phyloP scores from a whole-genome alignment of 345 rosid species.

The Linum usitatissimum region DNA sequence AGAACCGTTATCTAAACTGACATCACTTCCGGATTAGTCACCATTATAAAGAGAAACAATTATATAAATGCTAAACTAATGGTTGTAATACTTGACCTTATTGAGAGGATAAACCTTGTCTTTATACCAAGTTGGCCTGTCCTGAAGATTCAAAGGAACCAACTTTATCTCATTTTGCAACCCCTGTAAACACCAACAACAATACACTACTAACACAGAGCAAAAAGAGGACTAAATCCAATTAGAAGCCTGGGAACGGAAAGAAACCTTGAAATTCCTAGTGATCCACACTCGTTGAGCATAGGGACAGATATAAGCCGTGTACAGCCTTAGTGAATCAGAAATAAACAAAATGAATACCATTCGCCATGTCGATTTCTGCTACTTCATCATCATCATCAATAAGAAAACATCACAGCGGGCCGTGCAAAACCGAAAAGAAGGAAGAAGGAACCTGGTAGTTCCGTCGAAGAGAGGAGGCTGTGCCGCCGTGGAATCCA shows the following conservation, averaged over 20 bases:
- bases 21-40: too few species aligned
- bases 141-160: conserved; percentile 61
- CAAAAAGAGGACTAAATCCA: background rate
- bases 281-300: conserved; percentile 96
- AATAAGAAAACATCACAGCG: background rate
- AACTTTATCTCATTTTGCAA: conserved; percentile 67
- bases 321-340: conserved; percentile 44
- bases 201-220: background rate
- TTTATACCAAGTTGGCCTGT: conserved; percentile 82
- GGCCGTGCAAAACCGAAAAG: background rate
- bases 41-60: background rate
- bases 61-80: background rate
- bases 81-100: conserved; percentile 35
- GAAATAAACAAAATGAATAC: background rate
- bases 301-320: conserved; percentile 49
- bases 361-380: background rate
- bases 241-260: background rate
- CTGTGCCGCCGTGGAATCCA: conserved; percentile 47
- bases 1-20: background rate
- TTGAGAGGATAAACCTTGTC: conserved; percentile 71
- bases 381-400: background rate
- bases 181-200: conserved; percentile 38
- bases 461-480: conserved; percentile 74
- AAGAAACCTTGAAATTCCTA: conserved; percentile 63
- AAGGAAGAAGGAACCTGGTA: conserved; percentile 33